Percentiles rank a stretch among this genome's conserved stretches.
Conservation (phyloP, 768 basidiomycete species). For the Suillus tomentosus region DNA sequence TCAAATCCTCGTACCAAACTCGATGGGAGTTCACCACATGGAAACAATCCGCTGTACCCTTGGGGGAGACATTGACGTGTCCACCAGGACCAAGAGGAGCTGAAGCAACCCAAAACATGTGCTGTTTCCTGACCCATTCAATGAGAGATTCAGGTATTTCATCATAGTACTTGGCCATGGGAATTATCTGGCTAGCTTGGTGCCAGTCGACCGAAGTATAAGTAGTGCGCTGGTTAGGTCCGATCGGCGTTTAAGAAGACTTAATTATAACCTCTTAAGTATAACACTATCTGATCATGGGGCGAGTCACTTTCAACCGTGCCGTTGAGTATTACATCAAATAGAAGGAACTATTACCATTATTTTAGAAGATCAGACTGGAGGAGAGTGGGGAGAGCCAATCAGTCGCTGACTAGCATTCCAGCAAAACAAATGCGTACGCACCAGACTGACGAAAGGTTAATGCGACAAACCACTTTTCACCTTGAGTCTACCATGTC, state of each 20-base stretch:
- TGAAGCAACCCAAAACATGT: conserved; percentile 73
- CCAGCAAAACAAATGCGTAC: neutral
- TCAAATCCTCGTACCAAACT: conserved; percentile 77
- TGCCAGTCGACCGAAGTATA: neutral
- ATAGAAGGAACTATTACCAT: neutral
- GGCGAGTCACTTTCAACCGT: neutral
- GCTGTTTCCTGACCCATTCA: conserved; percentile 63
- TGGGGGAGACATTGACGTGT: conserved; percentile 69
- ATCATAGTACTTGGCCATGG: conserved; percentile 27
- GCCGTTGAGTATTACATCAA: neutral
- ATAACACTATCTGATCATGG: neutral
- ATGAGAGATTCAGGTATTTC: conserved; percentile 56
- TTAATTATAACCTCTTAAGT: neutral
- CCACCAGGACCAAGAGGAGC: conserved; percentile 60
- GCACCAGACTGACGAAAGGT: neutral
- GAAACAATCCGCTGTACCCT: conserved; percentile 65
- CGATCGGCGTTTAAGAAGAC: neutral
- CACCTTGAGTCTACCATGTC: neutral
- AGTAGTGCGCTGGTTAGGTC: neutral
- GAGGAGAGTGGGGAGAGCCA: neutral
- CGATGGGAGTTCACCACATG: conserved; percentile 53
- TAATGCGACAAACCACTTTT: neutral
- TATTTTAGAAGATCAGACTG: neutral
- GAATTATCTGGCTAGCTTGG: neutral
- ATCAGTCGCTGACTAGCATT: neutral